These are phyloP conservation scores for Conticribra weissflogii DNA, from an alignment of 108 stramenopile species.

Conservation along the genomic window DNA sequence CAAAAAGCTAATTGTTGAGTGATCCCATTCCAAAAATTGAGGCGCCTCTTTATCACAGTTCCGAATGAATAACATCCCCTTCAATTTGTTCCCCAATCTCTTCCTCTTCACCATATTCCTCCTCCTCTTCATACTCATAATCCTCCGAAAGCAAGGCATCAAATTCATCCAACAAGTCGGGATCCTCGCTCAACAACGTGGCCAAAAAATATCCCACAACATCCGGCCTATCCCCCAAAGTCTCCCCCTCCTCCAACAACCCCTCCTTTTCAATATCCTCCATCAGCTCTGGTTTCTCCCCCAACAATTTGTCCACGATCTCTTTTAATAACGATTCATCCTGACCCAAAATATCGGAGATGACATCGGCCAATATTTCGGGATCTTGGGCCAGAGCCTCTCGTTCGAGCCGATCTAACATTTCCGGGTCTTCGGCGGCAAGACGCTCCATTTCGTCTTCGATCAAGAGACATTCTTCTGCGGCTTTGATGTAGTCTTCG, in stretches of 20 bases:
- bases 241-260: conserved; percentile 40
- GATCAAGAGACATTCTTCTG: conserved; percentile 49
- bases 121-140: conserved; percentile 1
- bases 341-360: conserved; percentile 22
- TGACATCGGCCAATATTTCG: conserved; percentile 40
- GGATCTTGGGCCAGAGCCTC: conserved; percentile 44
- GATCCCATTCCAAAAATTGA: too few species aligned
- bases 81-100: neutral
- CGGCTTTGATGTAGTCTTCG: conserved; percentile 34
- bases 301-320: conserved; percentile 18
- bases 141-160: conserved; percentile 27
- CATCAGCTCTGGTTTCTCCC: conserved; percentile 15
- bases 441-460: conserved; percentile 44
- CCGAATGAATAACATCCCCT: too few species aligned
- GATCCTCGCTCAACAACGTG: conserved; percentile 31
- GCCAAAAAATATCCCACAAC: conserved; percentile 36
- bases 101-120: neutral
- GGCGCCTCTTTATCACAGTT: too few species aligned
- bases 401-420: conserved; percentile 30
- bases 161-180: conserved; percentile 37
- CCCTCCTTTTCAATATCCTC: conserved; percentile 14
- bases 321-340: conserved; percentile 27
- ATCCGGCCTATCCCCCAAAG: conserved; percentile 36
- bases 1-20: too few species aligned
- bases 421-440: conserved; percentile 32